Evolutionary conservation across 169 alveolate species (phyloP).

Genomic region (Plasmodium fragile): DNA sequence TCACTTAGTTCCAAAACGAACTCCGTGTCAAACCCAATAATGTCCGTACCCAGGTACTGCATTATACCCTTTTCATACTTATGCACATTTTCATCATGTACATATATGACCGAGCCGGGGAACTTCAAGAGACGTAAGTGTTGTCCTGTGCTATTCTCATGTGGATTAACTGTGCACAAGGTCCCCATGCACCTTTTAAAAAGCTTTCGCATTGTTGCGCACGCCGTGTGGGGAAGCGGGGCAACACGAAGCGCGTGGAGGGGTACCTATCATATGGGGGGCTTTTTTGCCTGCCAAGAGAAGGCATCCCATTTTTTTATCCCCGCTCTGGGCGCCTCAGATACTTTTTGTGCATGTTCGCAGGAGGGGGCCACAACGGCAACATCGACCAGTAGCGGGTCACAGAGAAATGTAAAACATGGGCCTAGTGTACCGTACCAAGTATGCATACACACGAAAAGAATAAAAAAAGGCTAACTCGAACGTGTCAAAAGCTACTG

Average conservation of each 20-base stretch:
- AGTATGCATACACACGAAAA: not conserved
- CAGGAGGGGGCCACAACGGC: not conserved
- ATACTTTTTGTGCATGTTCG: not conserved
- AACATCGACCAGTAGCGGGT: not conserved
- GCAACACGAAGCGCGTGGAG: not conserved
- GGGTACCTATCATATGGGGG: not conserved
- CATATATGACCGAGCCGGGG: conserved; percentile 41
- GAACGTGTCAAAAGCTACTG: not conserved
- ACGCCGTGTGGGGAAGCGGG: not conserved
- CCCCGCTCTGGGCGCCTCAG: not conserved
- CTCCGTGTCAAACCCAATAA: conserved; percentile 61
- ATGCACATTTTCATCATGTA: conserved; percentile 33
- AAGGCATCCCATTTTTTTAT: not conserved
- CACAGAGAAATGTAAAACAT: not conserved
- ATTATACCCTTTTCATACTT: conserved; percentile 39
- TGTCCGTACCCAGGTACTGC: conserved; percentile 21
- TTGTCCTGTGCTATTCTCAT: not conserved
- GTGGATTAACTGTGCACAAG: not conserved
- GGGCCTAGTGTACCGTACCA: not conserved
- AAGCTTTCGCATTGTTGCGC: not conserved
- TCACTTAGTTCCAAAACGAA: conserved; percentile 31
- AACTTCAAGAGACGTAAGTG: conserved; percentile 7
- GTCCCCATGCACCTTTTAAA: not conserved
- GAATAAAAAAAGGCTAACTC: not conserved
- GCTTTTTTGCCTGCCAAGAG: not conserved